These are phyloP conservation scores for Neurospora crassa DNA, from an alignment of 2,329 filamentous ascomycete genomes.

Conservation along the genomic window DNA sequence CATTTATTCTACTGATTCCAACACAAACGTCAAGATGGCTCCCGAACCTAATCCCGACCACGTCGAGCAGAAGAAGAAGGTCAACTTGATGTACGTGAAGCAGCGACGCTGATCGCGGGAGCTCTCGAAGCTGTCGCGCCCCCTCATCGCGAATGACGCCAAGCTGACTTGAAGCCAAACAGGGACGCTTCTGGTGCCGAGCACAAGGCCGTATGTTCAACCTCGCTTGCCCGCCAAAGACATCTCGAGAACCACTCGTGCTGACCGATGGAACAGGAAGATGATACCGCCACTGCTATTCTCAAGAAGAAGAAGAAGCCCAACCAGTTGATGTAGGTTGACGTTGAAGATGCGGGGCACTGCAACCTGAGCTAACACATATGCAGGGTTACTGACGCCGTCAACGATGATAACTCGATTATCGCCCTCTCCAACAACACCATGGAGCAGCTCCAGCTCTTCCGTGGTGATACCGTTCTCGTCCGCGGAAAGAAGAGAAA, in stretches of 20 bases:
- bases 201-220: constrained; percentile 62
- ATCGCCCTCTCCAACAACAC: constrained; percentile 97
- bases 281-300: constrained; percentile 91
- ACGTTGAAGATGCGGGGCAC: background rate
- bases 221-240: constrained; percentile 15
- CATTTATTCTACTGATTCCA: background rate
- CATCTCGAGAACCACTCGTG: constrained; percentile 18
- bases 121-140: background rate
- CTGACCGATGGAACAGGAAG: constrained; percentile 47
- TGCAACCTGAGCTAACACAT: constrained; percentile 12
- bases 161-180: constrained; percentile 27
- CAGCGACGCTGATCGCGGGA: constrained; percentile 1
- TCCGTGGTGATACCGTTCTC: constrained; percentile 95
- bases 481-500: constrained; percentile 99
- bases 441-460: constrained; percentile 96
- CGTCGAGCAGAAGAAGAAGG: constrained; percentile 67
- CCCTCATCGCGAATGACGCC: constrained; percentile 1
- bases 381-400: constrained; percentile 85
- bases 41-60: constrained; percentile 46
- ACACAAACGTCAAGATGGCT: constrained; percentile 51
- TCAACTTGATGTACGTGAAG: constrained; percentile 63
- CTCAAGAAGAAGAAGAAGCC: constrained; percentile 99
- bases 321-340: constrained; percentile 81
- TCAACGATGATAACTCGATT: constrained; percentile 99
- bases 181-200: constrained; percentile 88